Percentiles rank a stretch among this genome's conserved stretches.
phyloP scores from a whole-genome alignment of 306 rosid genomes.

The Acmispon strigosus region DNA sequence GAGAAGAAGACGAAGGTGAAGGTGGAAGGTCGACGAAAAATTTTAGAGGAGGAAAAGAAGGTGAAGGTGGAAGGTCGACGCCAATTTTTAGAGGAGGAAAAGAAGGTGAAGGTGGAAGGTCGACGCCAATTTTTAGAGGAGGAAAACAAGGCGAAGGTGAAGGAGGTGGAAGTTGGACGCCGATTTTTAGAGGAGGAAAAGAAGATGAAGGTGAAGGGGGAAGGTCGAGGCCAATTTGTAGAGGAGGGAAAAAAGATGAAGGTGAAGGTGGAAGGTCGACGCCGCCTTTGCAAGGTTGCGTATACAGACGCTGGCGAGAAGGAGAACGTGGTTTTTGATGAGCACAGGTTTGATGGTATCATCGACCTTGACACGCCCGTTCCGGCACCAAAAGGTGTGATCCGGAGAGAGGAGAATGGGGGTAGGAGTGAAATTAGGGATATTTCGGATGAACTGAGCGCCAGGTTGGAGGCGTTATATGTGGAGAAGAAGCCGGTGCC shows the following conservation, averaged over 20 bases:
- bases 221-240: too few species aligned
- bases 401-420: constrained; percentile 15
- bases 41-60: constrained; percentile 36
- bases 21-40: too few species aligned
- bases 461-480: constrained; percentile 52
- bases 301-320: constrained; percentile 8
- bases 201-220: too few species aligned
- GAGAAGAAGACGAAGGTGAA: too few species aligned
- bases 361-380: constrained; percentile 55
- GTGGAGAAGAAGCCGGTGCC: constrained; percentile 37
- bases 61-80: too few species aligned
- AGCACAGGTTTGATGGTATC: constrained; percentile 26
- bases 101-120: too few species aligned
- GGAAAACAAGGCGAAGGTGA: too few species aligned
- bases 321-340: constrained; percentile 22
- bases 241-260: too few species aligned
- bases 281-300: constrained; percentile 75
- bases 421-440: constrained; percentile 55
- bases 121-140: too few species aligned
- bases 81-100: too few species aligned
- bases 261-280: constrained; percentile 65
- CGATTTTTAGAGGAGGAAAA: too few species aligned
- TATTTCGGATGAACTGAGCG: background rate
- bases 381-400: constrained; percentile 8
- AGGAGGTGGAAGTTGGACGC: too few species aligned